These are phyloP conservation scores for Orbilia javanica DNA, from an alignment of 2,329 filamentous ascomycete genomes.

Conservation along the genomic window DNA sequence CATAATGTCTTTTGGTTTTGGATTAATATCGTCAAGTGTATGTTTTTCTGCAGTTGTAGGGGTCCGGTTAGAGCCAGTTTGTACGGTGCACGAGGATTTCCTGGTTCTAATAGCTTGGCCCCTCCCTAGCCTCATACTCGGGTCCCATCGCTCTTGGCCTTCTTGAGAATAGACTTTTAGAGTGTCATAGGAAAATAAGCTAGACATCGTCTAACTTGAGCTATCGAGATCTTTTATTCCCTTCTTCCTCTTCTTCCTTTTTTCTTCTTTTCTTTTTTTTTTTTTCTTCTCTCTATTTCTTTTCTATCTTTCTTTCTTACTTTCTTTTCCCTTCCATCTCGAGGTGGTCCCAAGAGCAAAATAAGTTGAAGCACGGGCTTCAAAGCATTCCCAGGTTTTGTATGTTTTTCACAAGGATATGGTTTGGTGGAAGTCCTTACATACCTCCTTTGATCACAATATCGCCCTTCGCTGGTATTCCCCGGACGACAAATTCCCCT, in stretches of 20 bases:
- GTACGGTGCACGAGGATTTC: conserved; percentile 11
- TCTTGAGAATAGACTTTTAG: background rate
- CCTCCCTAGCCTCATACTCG: background rate
- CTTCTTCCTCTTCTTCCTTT: too few relatives aligned
- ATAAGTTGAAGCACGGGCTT: background rate
- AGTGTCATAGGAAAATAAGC: background rate
- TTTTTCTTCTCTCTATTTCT: too few relatives aligned
- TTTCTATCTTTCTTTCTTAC: background rate
- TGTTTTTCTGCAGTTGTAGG: conserved; percentile 70
- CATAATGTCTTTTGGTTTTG: conserved; percentile 77
- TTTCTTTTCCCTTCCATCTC: background rate
- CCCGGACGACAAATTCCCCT: conserved; percentile 82
- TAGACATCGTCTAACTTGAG: background rate
- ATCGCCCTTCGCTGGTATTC: conserved; percentile 83
- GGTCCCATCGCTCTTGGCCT: background rate
- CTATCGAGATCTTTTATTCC: too few relatives aligned
- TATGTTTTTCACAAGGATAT: conserved; percentile 11
- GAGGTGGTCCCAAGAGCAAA: background rate
- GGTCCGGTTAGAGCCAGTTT: conserved; percentile 59
- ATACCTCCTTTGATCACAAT: conserved; percentile 67
- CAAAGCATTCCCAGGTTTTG: conserved; percentile 7
- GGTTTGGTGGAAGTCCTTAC: conserved; percentile 52
- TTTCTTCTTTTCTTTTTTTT: background rate
- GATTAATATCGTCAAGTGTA: conserved; percentile 68
- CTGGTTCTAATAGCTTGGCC: background rate